phyloP scores from a whole-genome alignment of 257 asterid genomes.

The Penstemon eatonii region DNA sequence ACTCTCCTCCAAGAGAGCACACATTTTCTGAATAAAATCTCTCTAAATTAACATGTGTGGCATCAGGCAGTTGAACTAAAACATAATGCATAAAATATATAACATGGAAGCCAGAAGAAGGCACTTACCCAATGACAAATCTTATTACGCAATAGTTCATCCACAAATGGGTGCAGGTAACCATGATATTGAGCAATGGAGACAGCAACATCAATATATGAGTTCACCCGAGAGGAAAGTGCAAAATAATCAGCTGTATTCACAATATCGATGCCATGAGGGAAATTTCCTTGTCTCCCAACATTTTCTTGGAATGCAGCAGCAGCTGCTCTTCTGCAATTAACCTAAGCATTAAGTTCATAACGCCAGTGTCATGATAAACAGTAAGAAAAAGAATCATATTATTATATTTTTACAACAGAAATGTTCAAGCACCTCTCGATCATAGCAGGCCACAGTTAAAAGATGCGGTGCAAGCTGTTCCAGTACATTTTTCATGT shows the following conservation, averaged over 20 bases:
- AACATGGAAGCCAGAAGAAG: conserved; percentile 27
- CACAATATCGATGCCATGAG: conserved; percentile 90
- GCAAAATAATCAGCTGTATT: conserved; percentile 95
- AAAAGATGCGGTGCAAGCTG: conserved; percentile 91
- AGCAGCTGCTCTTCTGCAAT: conserved; percentile 99
- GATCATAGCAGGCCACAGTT: conserved; percentile 92
- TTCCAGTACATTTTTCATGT: conserved; percentile 78
- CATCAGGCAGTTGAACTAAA: background rate
- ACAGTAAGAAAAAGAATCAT: conserved; percentile 21
- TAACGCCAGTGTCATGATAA: conserved; percentile 31
- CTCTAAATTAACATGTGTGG: no score
- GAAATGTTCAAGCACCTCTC: conserved; percentile 67
- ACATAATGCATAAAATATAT: conserved; percentile 14
- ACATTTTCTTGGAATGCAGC: conserved; percentile 99
- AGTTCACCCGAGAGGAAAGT: conserved; percentile 82
- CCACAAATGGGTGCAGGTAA: conserved; percentile 78
- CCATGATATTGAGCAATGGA: conserved; percentile 81
- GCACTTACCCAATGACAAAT: conserved; percentile 93
- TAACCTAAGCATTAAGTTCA: conserved; percentile 63
- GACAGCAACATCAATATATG: conserved; percentile 86
- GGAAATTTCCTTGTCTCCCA: conserved; percentile 91
- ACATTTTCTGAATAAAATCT: no score
- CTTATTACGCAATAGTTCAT: conserved; percentile 76
- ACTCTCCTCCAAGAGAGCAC: no score
- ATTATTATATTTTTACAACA: conserved; percentile 13